Base-by-base conservation (phyloP, 2,329 filamentous ascomycete species). In the Pestalotiopsis sp. region DNA sequence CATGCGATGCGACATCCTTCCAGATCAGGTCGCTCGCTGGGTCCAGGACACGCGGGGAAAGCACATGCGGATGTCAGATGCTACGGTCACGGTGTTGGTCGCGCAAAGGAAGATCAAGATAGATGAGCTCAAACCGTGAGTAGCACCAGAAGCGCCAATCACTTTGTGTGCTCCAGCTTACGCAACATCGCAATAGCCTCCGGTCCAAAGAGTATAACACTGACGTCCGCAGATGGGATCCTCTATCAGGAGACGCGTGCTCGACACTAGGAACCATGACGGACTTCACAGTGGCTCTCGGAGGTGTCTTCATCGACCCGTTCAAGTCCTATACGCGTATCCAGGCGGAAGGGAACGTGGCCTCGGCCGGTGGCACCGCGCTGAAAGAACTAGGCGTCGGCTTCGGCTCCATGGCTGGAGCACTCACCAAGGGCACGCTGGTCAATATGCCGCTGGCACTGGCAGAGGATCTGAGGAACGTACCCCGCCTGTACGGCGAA, bases 401-500 rank as follows among this genome's bases (percentile, higher is more conserved):
- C 4, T 52, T 80, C 1, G 75, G 73, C 7, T 75, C 75, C 13
- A 70, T 79, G 31, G 58, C 73, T 2, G 73, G 72, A 3, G 70
- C 70, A 11, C 73, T 76, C 45, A 73, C 27, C 27, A 81, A 80
- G 66, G 80, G 79, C 6, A 60, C 74, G 0, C 61, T 79, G 2
- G 76, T 82, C 1, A 79, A 82, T 61, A 70, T 82, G 27, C 80
- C 80, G 0, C 72, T 78, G 4, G 80, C 81, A 1, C 65, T 77
- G 4, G 69, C 80, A 1, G 78, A 82, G 65, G 80, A 80, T 0
- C 69, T 82, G 13, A 75, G 76, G 31, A 74, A 74, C 3, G 71
- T 79, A 1, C 81, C 81, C 0, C 75, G 70, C 17, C 67, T 82
- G 4, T 82, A 81, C 66, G 80, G 80, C 4, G 79, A 82, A 41